Conservation (phyloP, 305 asterid species). For the Coffea humblotiana region DNA sequence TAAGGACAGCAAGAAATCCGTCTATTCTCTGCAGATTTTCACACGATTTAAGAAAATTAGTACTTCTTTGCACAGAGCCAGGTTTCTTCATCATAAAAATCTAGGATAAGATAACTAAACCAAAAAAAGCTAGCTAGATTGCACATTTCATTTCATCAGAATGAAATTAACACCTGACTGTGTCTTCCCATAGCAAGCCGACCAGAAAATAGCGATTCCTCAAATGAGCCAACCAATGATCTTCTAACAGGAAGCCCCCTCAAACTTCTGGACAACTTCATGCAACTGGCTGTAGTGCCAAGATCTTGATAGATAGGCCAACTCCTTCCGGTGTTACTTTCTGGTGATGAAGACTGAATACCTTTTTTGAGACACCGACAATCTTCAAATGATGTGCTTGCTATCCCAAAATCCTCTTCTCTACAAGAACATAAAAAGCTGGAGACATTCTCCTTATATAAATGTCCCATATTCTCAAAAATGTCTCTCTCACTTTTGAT, state of each 20-base stretch:
- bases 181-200: slow-evolving; percentile 58
- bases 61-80: background rate
- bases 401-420: slow-evolving; percentile 43
- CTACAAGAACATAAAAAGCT: slow-evolving; percentile 36
- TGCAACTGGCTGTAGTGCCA: slow-evolving; percentile 31
- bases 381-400: slow-evolving; percentile 41
- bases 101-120: background rate
- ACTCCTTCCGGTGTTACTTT: slow-evolving; percentile 33
- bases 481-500: slow-evolving; percentile 30
- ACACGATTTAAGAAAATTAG: slow-evolving; percentile 1
- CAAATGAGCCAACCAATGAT: slow-evolving; percentile 89
- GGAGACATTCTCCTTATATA: slow-evolving; percentile 42
- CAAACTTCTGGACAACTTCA: slow-evolving; percentile 39
- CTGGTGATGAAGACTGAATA: slow-evolving; percentile 39
- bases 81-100: background rate
- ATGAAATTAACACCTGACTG: slow-evolving; percentile 48
- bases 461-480: slow-evolving; percentile 31
- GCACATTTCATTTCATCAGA: background rate
- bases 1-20: slow-evolving; percentile 84
- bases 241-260: slow-evolving; percentile 64
- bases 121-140: background rate
- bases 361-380: slow-evolving; percentile 28
- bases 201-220: slow-evolving; percentile 87
- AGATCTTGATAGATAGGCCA: slow-evolving; percentile 42
- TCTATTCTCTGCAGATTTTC: slow-evolving; percentile 55